A percentile compares a stretch with the other conserved stretches of the same genome.
Conservation (phyloP, 2,329 filamentous ascomycete species). For the Aspergillus sclerotialis region DNA sequence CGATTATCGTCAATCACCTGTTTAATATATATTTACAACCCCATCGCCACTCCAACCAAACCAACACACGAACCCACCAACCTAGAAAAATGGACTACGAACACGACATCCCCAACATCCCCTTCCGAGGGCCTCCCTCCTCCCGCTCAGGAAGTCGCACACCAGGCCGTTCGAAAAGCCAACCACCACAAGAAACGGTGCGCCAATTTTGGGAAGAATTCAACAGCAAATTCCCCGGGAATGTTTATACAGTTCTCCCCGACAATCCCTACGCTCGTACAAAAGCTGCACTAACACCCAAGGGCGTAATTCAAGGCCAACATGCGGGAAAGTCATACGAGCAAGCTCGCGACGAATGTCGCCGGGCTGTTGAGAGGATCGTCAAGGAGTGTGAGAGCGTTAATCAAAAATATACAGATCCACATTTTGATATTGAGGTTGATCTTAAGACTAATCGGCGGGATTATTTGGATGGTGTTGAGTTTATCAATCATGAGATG, state of each 20-base stretch:
- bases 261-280: constrained; percentile 59
- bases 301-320: constrained; percentile 47
- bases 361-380: constrained; percentile 52
- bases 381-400: constrained; percentile 61
- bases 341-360: constrained; percentile 63
- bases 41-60: too few relatives aligned
- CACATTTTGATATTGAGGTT: constrained; percentile 77
- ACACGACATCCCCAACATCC: constrained; percentile 20
- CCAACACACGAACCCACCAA: too few relatives aligned
- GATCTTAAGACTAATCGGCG: constrained; percentile 58
- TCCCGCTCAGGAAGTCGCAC: constrained; percentile 26
- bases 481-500: constrained; percentile 29
- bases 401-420: constrained; percentile 80
- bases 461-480: constrained; percentile 48
- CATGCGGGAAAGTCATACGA: constrained; percentile 63
- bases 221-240: constrained; percentile 62
- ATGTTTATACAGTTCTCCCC: constrained; percentile 65
- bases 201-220: constrained; percentile 70
- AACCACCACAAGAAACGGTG: constrained; percentile 60
- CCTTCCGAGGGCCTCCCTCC: constrained; percentile 18
- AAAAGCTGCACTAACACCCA: constrained; percentile 50
- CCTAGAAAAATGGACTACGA: constrained; percentile 22
- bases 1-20: too few relatives aligned
- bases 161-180: constrained; percentile 39
- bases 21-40: too few relatives aligned